Percentiles rank a stretch among this genome's conserved stretches.
Conservation (phyloP, 1,284 basidiomycete species). For the Trichosporon inkin region DNA sequence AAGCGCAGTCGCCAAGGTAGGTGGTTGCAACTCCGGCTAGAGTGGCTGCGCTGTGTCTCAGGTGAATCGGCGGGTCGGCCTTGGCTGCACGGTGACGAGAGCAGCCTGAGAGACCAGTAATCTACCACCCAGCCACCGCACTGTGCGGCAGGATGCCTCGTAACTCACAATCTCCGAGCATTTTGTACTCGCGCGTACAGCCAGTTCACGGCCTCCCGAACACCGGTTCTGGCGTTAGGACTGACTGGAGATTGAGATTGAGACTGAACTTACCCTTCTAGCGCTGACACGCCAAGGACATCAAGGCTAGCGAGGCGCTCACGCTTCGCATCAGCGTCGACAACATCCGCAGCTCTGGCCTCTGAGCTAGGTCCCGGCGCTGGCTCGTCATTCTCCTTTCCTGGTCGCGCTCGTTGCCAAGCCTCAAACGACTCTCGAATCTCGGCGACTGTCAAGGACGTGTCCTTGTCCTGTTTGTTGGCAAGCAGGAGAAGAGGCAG, state of each 20-base stretch:
- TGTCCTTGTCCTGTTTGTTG: slow-evolving; percentile 83
- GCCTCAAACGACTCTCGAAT: slow-evolving; percentile 84
- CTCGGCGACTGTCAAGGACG: slow-evolving; percentile 75
- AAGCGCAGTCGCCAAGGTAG: too few relatives aligned
- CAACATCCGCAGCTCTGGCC: slow-evolving; percentile 3
- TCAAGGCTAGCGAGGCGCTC: slow-evolving; percentile 69
- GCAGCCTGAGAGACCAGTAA: neutral
- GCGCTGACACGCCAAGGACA: slow-evolving; percentile 81
- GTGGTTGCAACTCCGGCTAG: too few relatives aligned
- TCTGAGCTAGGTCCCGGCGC: slow-evolving; percentile 1
- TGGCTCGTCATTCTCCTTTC: neutral
- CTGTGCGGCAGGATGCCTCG: neutral
- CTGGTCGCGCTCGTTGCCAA: slow-evolving; percentile 55
- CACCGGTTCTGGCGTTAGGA: slow-evolving; percentile 63
- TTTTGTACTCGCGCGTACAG: slow-evolving; percentile 87
- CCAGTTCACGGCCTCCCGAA: slow-evolving; percentile 87
- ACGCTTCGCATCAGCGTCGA: slow-evolving; percentile 47
- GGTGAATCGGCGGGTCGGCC: too few relatives aligned
- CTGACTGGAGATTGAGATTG: neutral
- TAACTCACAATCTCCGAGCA: slow-evolving; percentile 60
- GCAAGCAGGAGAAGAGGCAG: slow-evolving; percentile 82
- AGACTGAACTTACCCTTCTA: slow-evolving; percentile 81
- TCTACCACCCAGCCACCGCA: neutral
- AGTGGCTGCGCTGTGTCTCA: too few relatives aligned
- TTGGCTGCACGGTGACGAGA: neutral